Evolutionary conservation across 352 stramenopile species (phyloP).

Genomic region (Elongisporangium senticosum): DNA sequence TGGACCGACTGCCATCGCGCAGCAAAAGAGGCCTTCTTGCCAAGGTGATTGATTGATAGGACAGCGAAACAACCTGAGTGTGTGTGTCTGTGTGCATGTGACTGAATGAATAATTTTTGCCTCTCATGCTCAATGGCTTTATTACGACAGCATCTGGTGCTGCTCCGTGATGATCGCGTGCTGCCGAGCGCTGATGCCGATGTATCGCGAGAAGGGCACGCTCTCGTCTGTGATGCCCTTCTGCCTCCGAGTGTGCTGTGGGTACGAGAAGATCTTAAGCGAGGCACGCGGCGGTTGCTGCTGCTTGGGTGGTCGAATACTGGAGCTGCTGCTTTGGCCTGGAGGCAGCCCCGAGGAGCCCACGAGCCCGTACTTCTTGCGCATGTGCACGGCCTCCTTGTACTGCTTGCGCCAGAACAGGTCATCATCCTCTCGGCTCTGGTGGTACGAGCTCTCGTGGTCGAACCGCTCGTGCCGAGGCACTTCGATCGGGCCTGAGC

Average conservation of each 20-base stretch:
- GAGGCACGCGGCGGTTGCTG: conserved; percentile 22
- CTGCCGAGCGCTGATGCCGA: conserved; percentile 66
- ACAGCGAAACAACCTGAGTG: conserved; percentile 1
- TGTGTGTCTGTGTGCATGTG: not conserved
- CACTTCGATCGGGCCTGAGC: conserved; percentile 21
- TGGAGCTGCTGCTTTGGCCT: not conserved
- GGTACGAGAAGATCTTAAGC: conserved; percentile 70
- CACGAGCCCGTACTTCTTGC: conserved; percentile 26
- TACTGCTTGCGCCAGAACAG: conserved; percentile 53
- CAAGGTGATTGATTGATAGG: not conserved
- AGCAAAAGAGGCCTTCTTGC: not conserved
- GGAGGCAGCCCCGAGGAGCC: not conserved
- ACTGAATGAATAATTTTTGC: not conserved
- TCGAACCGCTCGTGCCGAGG: conserved; percentile 46
- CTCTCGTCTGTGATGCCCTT: conserved; percentile 49
- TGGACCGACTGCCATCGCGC: not conserved
- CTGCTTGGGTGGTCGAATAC: not conserved
- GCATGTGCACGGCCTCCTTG: conserved; percentile 46
- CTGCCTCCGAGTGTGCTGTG: conserved; percentile 22
- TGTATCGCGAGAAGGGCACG: conserved; percentile 61
- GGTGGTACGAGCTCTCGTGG: conserved; percentile 38
- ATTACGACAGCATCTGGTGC: conserved; percentile 57
- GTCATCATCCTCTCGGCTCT: conserved; percentile 28
- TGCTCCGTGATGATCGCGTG: conserved; percentile 77
- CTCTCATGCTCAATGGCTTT: not conserved